Conservation (phyloP, 352 stramenopile genomes). For the Pythium angustatum region DNA sequence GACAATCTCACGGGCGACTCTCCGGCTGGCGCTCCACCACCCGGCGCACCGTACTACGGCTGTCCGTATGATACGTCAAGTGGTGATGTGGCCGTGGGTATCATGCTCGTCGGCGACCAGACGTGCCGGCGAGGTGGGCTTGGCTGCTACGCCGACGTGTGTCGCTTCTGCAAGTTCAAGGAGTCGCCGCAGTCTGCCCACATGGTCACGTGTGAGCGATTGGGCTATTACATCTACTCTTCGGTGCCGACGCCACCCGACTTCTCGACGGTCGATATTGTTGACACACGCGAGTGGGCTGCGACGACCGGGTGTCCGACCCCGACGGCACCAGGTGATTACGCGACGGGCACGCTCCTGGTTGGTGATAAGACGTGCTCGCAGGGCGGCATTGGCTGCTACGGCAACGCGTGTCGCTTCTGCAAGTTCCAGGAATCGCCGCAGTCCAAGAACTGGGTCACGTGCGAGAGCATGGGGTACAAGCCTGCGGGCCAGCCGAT, state of each 20-base stretch:
- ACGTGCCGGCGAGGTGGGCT: conserved; percentile 18
- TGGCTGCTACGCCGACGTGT: conserved; percentile 5
- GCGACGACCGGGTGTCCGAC: not conserved
- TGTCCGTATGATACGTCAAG: conserved; percentile 11
- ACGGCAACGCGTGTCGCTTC: conserved; percentile 2
- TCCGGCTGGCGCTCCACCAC: not conserved
- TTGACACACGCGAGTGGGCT: conserved; percentile 10
- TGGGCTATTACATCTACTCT: not conserved
- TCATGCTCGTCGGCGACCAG: too few relatives aligned
- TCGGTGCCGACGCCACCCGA: not conserved
- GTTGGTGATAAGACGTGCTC: not conserved
- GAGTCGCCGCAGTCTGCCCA: conserved; percentile 15
- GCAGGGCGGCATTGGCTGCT: conserved; percentile 4
- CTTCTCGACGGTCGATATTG: not conserved
- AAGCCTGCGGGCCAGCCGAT: not conserved
- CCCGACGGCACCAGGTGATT: not conserved
- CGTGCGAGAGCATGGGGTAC: not conserved
- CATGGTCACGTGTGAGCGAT: conserved; percentile 1
- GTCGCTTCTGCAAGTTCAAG: conserved; percentile 13
- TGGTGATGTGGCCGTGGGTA: conserved; percentile 20
- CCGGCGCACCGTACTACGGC: too few relatives aligned
- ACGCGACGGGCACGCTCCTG: not conserved
- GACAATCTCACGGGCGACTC: not conserved
- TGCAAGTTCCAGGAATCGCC: conserved; percentile 2
- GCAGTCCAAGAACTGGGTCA: not conserved